A percentile compares a stretch with the other conserved stretches of the same genome.
Conservation (phyloP, 2,329 filamentous ascomycete genomes). For the Fusarium illudens region DNA sequence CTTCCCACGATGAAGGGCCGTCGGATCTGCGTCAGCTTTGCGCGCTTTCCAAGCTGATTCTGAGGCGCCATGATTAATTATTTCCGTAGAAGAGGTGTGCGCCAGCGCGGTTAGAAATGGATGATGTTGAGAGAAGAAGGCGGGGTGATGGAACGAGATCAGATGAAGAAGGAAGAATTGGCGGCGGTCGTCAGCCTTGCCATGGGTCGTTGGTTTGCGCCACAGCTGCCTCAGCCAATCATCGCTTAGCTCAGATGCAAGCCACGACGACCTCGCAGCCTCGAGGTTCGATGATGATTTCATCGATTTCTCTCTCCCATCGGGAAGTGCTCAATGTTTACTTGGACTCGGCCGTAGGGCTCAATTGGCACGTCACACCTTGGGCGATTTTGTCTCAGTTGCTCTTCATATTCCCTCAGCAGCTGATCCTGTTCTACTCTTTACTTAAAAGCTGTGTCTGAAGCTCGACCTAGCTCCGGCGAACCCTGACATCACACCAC, state of each 20-base stretch:
- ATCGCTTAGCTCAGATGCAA: background rate
- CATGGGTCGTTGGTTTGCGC: constrained; percentile 1
- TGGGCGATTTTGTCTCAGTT: background rate
- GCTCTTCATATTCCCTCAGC: background rate
- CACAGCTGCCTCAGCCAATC: constrained; percentile 25
- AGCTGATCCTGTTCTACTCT: background rate
- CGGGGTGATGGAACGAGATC: constrained; percentile 1
- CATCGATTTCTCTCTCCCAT: constrained; percentile 35
- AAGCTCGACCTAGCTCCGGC: constrained; percentile 9
- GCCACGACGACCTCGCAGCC: constrained; percentile 32
- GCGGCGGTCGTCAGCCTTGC: constrained; percentile 19
- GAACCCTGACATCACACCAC: constrained; percentile 35
- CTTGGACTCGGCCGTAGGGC: constrained; percentile 1
- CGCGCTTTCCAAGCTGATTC: constrained; percentile 66
- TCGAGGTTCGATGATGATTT: constrained; percentile 40
- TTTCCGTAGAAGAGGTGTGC: background rate
- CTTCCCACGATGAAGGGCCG: constrained; percentile 79
- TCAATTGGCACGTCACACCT: constrained; percentile 21
- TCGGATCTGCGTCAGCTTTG: constrained; percentile 71
- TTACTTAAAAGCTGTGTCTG: background rate
- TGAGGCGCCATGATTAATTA: constrained; percentile 64
- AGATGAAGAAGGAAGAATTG: background rate
- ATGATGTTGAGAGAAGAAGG: background rate
- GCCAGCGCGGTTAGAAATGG: background rate
- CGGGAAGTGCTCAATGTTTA: constrained; percentile 5